Evolutionary conservation across 768 basidiomycete genomes (phyloP).

Genomic region (Panaeolus papilionaceus): DNA sequence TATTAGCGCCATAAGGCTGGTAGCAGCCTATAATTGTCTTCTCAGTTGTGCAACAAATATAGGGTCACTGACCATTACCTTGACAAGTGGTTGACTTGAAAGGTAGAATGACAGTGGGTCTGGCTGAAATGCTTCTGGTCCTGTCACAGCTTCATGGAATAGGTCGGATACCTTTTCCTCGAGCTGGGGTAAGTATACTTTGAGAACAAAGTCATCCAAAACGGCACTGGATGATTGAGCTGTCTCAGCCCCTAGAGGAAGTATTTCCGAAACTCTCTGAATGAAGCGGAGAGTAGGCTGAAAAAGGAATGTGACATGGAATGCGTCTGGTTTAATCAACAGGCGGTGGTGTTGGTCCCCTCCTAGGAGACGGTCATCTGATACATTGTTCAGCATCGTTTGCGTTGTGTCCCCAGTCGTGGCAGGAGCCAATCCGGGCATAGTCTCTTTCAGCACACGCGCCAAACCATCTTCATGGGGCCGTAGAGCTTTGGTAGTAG

Average conservation of each 20-base stretch:
- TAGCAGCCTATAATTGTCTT: conserved; percentile 63
- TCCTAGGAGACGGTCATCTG: conserved; percentile 77
- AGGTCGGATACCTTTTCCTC: conserved; percentile 91
- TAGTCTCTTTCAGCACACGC: conserved; percentile 83
- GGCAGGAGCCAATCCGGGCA: conserved; percentile 90
- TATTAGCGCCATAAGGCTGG: conserved; percentile 85
- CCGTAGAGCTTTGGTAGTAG: conserved; percentile 69
- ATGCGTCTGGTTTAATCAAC: conserved; percentile 89
- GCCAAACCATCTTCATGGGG: conserved; percentile 86
- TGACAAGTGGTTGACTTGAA: conserved; percentile 77
- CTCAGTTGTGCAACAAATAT: not conserved
- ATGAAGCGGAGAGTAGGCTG: conserved; percentile 91
- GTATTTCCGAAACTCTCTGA: conserved; percentile 67
- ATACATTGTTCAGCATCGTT: conserved; percentile 60
- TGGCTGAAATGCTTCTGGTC: conserved; percentile 86
- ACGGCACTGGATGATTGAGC: conserved; percentile 72
- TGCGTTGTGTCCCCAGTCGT: conserved; percentile 68
- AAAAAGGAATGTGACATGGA: conserved; percentile 94
- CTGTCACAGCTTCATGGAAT: conserved; percentile 85
- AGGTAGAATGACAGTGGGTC: conserved; percentile 72
- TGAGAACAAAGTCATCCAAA: conserved; percentile 91
- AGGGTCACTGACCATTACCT: conserved; percentile 51
- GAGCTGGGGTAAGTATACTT: conserved; percentile 91
- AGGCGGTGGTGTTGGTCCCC: conserved; percentile 83
- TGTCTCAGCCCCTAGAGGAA: conserved; percentile 76